Evolutionary conservation across 75 land plant species (phyloP).

Genomic region (Sequoia sempervirens): DNA sequence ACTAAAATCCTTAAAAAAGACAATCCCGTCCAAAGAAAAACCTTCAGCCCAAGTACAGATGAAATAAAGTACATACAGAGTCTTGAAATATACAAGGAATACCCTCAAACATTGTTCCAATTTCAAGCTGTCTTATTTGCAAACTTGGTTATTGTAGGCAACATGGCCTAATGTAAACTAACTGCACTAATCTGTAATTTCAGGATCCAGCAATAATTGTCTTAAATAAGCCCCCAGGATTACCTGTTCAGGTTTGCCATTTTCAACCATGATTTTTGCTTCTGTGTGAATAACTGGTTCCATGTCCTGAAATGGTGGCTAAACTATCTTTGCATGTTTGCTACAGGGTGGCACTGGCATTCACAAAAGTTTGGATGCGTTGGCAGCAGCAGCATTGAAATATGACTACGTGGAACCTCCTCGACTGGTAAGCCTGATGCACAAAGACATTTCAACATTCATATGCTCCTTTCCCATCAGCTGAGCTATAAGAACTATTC

Average conservation of each 20-base stretch:
- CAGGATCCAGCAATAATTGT: constrained; percentile 80
- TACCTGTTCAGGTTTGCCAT: constrained; percentile 80
- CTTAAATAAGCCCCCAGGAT: constrained; percentile 80
- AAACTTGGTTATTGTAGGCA: neutral
- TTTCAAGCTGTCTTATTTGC: neutral
- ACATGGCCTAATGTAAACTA: neutral
- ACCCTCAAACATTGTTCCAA: constrained; percentile 4
- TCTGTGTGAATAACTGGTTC: neutral
- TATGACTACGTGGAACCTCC: constrained; percentile 64
- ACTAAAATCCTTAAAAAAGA: constrained; percentile 5
- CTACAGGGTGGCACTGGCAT: constrained; percentile 81
- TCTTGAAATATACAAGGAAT: constrained; percentile 68
- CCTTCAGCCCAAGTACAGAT: constrained; percentile 24
- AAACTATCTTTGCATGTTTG: neutral
- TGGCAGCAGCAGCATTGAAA: constrained; percentile 59
- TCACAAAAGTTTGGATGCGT: constrained; percentile 61
- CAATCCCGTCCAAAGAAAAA: neutral
- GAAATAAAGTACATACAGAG: constrained; percentile 51
- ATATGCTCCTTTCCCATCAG: neutral
- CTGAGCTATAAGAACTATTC: neutral
- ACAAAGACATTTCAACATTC: neutral
- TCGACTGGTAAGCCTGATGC: constrained; percentile 58
- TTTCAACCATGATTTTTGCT: neutral
- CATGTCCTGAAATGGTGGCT: neutral
- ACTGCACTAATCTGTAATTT: constrained; percentile 10